These are phyloP conservation scores for Cytospora chrysosperma DNA, from an alignment of 2,329 filamentous ascomycete genomes.

Conservation along the genomic window DNA sequence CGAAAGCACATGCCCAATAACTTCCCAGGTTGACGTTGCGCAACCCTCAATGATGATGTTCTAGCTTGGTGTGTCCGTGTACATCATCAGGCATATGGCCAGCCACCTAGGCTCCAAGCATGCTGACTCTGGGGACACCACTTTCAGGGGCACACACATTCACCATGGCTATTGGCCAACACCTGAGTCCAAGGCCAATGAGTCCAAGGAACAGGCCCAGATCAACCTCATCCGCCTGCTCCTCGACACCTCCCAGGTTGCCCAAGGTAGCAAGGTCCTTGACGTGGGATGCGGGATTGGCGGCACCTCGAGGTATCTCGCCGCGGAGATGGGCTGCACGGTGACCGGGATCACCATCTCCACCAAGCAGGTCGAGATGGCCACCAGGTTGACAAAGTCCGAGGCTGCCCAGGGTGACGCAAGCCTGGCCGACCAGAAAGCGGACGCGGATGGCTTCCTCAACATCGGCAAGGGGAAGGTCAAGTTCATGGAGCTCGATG, in stretches of 20 bases:
- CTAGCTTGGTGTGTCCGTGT: background rate
- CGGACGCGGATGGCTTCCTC: slow-evolving; percentile 37
- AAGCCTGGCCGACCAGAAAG: slow-evolving; percentile 16
- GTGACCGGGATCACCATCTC: slow-evolving; percentile 63
- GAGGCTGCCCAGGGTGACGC: slow-evolving; percentile 30
- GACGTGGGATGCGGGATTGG: slow-evolving; percentile 63
- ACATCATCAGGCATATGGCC: background rate
- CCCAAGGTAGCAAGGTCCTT: slow-evolving; percentile 43
- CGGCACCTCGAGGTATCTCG: slow-evolving; percentile 57
- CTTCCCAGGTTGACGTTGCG: background rate
- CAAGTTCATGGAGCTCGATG: slow-evolving; percentile 58
- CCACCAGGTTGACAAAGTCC: slow-evolving; percentile 47
- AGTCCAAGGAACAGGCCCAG: slow-evolving; percentile 59
- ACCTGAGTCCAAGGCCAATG: slow-evolving; percentile 41
- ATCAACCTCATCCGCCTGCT: slow-evolving; percentile 56
- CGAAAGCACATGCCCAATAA: background rate
- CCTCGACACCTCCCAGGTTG: slow-evolving; percentile 45
- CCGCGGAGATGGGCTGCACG: slow-evolving; percentile 47
- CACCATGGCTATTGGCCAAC: slow-evolving; percentile 62
- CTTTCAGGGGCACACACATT: slow-evolving; percentile 58
- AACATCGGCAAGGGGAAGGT: slow-evolving; percentile 46
- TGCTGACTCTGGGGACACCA: background rate
- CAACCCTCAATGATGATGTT: background rate
- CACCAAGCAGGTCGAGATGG: slow-evolving; percentile 57
- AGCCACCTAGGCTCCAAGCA: background rate